Conservation (phyloP, 2,329 filamentous ascomycete genomes). For the Sporothrix schenckii region DNA sequence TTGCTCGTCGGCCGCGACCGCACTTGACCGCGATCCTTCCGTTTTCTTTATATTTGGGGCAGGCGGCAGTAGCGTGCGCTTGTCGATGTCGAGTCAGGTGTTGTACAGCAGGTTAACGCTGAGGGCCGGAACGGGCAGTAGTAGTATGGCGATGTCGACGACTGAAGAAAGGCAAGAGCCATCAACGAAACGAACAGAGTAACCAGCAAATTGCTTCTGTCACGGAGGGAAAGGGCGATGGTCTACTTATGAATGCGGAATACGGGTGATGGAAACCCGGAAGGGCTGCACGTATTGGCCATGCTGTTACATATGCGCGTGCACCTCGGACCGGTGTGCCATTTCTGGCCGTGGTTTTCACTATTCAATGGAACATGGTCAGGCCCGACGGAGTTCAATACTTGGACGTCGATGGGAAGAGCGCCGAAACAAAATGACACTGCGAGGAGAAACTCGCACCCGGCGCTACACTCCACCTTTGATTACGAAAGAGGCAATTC, state of each 20-base stretch:
- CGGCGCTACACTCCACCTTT: background rate
- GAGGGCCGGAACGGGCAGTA: background rate
- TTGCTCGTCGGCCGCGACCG: background rate
- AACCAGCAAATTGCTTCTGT: background rate
- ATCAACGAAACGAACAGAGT: background rate
- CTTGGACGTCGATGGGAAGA: background rate
- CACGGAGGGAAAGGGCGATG: background rate
- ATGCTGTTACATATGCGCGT: background rate
- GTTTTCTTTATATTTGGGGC: constrained; percentile 21
- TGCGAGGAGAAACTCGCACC: constrained; percentile 16
- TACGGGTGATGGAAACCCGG: background rate
- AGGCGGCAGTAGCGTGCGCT: background rate
- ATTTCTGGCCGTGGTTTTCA: background rate
- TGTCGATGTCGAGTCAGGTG: background rate
- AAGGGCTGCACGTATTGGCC: constrained; percentile 19
- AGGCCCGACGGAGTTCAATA: background rate
- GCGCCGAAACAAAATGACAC: background rate
- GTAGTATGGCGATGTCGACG: background rate
- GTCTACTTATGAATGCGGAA: background rate
- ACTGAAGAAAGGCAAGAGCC: constrained; percentile 12
- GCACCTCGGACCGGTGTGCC: background rate
- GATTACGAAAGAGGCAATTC: background rate
- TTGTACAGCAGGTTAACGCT: too few species aligned
- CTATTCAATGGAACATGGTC: background rate
- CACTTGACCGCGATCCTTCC: background rate